A percentile compares a stretch with the other conserved stretches of the same genome.
Conservation (phyloP, 2,329 filamentous ascomycete genomes). For the Emmonsiellopsis sp. region DNA sequence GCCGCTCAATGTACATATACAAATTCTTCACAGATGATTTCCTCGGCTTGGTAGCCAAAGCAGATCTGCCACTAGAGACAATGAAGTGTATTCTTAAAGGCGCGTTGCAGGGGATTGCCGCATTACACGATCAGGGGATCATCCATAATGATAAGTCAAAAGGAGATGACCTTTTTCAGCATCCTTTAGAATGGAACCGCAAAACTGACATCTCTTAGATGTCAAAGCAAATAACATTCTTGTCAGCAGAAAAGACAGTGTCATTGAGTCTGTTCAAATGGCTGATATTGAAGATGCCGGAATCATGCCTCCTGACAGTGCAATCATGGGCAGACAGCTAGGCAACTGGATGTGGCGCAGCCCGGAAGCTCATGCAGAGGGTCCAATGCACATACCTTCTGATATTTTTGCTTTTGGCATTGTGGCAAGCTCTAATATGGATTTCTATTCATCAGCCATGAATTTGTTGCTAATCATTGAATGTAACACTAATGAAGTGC, state of each 20-base stretch:
- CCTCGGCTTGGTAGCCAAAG: neutral
- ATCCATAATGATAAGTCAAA: too few relatives aligned
- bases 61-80: neutral
- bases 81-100: neutral
- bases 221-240: constrained; percentile 28
- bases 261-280: constrained; percentile 16
- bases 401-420: constrained; percentile 8
- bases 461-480: neutral
- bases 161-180: too few relatives aligned
- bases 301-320: constrained; percentile 4
- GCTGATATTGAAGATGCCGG: constrained; percentile 17
- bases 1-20: too few relatives aligned
- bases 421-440: constrained; percentile 7
- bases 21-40: too few relatives aligned
- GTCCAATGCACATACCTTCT: constrained; percentile 10
- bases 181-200: too few relatives aligned
- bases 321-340: constrained; percentile 11
- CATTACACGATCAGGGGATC: too few relatives aligned
- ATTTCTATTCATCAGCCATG: neutral
- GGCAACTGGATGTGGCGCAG: constrained; percentile 23
- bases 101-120: neutral
- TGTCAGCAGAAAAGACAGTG: constrained; percentile 17
- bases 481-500: constrained; percentile 21
- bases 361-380: constrained; percentile 21
- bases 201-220: constrained; percentile 12